Evolutionary conservation across 768 basidiomycete genomes (phyloP).

Genomic region (Astraeus odoratus): DNA sequence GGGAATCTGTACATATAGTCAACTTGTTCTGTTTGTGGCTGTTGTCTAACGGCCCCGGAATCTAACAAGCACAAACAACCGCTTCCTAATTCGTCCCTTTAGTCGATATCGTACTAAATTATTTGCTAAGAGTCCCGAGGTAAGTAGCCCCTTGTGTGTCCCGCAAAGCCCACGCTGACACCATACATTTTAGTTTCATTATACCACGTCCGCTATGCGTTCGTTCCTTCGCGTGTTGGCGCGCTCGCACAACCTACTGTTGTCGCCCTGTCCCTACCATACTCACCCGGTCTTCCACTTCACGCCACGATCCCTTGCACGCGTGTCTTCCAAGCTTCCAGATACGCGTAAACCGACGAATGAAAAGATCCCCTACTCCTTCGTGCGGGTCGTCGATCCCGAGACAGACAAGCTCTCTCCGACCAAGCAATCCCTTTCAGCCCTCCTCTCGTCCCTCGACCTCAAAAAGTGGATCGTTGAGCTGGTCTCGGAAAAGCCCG

Average conservation of each 20-base stretch:
- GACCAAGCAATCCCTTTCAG: conserved; percentile 26
- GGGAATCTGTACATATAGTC: too few relatives aligned
- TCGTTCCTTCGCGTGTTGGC: conserved; percentile 3
- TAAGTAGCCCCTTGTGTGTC: neutral
- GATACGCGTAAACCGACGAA: conserved; percentile 17
- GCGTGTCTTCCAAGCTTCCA: conserved; percentile 9
- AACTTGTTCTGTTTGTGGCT: conserved; percentile 20
- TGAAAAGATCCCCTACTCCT: conserved; percentile 35
- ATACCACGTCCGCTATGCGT: neutral
- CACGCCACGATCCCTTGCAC: neutral
- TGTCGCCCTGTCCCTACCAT: conserved; percentile 1
- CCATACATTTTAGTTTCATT: too few relatives aligned
- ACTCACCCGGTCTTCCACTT: neutral
- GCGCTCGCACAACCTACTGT: conserved; percentile 4
- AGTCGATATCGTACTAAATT: neutral
- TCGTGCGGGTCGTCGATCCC: conserved; percentile 44
- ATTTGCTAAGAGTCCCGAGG: neutral
- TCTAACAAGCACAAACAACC: conserved; percentile 26
- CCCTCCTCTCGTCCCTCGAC: conserved; percentile 42
- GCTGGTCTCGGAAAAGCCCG: conserved; percentile 42
- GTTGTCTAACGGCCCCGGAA: conserved; percentile 18
- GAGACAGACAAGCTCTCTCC: conserved; percentile 34
- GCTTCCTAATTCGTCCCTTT: neutral
- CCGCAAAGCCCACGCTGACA: neutral
- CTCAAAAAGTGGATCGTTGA: conserved; percentile 41